Conservation (phyloP, 169 alveolate species). For the Cystoisospora suis region DNA sequence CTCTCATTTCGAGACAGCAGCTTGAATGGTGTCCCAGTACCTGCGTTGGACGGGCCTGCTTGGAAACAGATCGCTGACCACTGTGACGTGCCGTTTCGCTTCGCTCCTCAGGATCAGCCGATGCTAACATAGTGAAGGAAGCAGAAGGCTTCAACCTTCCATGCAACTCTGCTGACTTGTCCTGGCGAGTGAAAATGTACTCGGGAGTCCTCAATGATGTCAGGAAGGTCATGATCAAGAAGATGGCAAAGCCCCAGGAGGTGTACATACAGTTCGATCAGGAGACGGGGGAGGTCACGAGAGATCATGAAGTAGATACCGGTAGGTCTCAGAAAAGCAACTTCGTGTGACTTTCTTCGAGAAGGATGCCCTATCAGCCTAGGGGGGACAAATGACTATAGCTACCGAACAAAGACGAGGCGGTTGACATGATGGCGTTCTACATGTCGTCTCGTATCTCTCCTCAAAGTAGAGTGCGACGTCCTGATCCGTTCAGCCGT, state of each 20-base stretch:
- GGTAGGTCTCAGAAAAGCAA: no score
- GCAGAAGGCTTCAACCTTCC: background rate
- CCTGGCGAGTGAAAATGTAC: constrained; percentile 46
- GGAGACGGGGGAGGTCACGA: constrained; percentile 89
- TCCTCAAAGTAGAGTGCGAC: background rate
- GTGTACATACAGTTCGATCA: constrained; percentile 87
- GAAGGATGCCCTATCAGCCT: no score
- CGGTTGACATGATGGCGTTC: background rate
- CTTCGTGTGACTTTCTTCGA: no score
- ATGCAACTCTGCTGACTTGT: constrained; percentile 40
- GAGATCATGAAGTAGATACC: constrained; percentile 84
- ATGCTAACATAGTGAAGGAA: background rate
- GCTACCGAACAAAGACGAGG: no score
- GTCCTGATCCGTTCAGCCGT: background rate
- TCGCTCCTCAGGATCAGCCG: background rate
- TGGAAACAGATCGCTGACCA: background rate
- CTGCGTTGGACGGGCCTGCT: background rate
- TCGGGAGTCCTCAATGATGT: constrained; percentile 71
- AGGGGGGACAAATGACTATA: no score
- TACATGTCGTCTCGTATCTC: background rate
- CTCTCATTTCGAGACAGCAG: background rate
- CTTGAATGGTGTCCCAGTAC: background rate
- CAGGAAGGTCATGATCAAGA: constrained; percentile 83
- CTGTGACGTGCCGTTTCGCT: background rate
- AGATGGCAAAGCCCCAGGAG: constrained; percentile 97